These are phyloP conservation scores for Chaetomiaceae sp. DNA, from an alignment of 2,329 filamentous ascomycete genomes.

Conservation along the genomic window DNA sequence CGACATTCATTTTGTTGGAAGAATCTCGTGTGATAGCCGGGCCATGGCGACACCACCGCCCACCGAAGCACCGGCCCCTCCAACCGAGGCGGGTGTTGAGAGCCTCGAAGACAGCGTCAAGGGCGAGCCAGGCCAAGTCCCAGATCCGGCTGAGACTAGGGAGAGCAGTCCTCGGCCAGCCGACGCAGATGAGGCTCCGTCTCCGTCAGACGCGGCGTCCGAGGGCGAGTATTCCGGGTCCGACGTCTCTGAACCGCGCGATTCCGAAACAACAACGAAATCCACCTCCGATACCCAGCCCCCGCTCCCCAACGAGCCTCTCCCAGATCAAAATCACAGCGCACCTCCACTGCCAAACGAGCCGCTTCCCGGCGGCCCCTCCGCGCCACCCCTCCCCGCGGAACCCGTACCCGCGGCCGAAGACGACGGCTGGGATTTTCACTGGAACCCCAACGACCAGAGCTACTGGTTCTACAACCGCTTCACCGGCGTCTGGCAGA, in stretches of 20 bases:
- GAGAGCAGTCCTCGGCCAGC: background rate
- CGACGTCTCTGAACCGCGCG: background rate
- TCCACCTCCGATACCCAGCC: background rate
- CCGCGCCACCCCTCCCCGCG: slow-evolving; percentile 36
- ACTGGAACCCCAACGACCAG: slow-evolving; percentile 64
- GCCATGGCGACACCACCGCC: slow-evolving; percentile 5
- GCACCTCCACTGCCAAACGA: slow-evolving; percentile 22
- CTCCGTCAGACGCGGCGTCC: slow-evolving; percentile 3
- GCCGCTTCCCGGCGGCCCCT: slow-evolving; percentile 15
- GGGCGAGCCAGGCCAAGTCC: background rate
- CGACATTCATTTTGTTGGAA: background rate
- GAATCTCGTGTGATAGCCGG: background rate
- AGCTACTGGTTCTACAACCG: slow-evolving; percentile 83
- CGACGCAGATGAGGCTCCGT: background rate
- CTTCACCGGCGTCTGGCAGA: slow-evolving; percentile 67
- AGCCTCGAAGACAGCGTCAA: background rate
- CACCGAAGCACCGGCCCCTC: slow-evolving; percentile 1
- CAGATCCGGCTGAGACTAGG: background rate
- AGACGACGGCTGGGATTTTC: slow-evolving; percentile 72
- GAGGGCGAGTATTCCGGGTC: slow-evolving; percentile 15
- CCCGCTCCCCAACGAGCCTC: slow-evolving; percentile 8
- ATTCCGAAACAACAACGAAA: background rate
- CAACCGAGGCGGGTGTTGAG: background rate
- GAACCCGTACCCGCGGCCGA: slow-evolving; percentile 43
- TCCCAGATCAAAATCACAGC: slow-evolving; percentile 5